These are phyloP conservation scores for Ceratocystis destructans DNA, from an alignment of 2,329 filamentous ascomycete species.

Conservation along the genomic window DNA sequence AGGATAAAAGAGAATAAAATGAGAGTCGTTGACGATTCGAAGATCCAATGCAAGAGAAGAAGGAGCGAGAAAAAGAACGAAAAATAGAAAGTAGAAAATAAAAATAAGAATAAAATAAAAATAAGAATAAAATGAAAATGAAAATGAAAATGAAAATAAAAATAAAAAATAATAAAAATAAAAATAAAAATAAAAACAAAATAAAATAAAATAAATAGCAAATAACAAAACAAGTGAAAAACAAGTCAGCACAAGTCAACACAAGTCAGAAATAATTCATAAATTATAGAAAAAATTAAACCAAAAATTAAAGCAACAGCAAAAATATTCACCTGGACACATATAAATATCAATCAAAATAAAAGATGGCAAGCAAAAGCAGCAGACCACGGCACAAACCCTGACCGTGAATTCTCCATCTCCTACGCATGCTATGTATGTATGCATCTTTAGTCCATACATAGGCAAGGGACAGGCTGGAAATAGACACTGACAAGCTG, in stretches of 20 bases:
- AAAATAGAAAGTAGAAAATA: neutral
- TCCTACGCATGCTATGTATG: neutral
- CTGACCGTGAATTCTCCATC: neutral
- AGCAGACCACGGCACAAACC: neutral
- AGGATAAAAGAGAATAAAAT: neutral
- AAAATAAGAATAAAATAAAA: neutral
- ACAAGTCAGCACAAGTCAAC: too few species aligned
- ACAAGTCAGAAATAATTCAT: neutral
- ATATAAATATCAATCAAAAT: neutral
- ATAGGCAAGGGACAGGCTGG: neutral
- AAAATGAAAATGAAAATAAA: neutral
- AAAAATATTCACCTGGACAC: neutral
- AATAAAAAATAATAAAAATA: neutral
- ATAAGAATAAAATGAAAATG: neutral
- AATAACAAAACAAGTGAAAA: too few species aligned
- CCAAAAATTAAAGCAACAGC: neutral
- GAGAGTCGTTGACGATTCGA: neutral
- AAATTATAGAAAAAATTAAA: neutral
- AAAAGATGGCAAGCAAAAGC: neutral
- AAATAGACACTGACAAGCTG: conserved; percentile 4
- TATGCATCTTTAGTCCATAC: neutral
- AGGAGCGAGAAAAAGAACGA: neutral
- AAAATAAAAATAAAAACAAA: neutral
- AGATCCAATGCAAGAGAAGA: neutral
- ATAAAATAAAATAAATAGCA: too few species aligned